A percentile compares a stretch with the other conserved stretches of the same genome.
Evolutionary conservation across 371 early-diverging fungal species (phyloP).

Genomic region (Zopfochytrium polystomum): DNA sequence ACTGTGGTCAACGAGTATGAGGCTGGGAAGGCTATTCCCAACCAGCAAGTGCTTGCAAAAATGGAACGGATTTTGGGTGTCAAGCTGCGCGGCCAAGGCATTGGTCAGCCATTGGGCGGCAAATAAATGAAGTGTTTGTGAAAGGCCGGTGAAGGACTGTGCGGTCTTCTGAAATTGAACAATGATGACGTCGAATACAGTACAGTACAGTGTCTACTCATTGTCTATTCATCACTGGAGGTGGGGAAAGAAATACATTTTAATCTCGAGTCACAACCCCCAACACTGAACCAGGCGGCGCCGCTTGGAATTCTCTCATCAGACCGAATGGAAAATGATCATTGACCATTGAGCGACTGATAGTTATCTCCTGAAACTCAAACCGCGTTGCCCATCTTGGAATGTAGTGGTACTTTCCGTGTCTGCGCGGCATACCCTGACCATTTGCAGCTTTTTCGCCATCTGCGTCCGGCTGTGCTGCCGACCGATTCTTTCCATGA

Average conservation of each 20-base stretch:
- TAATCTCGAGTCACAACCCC: constrained; percentile 26
- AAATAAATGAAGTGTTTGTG: too few relatives aligned
- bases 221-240: too few relatives aligned
- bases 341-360: constrained; percentile 34
- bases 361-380: constrained; percentile 37
- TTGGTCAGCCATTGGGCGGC: constrained; percentile 32
- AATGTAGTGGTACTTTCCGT: constrained; percentile 36
- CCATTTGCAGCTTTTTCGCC: background rate
- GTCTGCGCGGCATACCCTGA: constrained; percentile 3
- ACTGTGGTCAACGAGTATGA: constrained; percentile 82
- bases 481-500: too few relatives aligned
- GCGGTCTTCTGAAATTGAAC: too few relatives aligned
- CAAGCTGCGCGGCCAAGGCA: constrained; percentile 83
- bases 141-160: too few relatives aligned
- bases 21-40: constrained; percentile 76
- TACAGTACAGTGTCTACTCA: too few relatives aligned
- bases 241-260: too few relatives aligned
- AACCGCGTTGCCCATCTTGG: constrained; percentile 38
- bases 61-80: constrained; percentile 87
- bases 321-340: constrained; percentile 37
- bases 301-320: constrained; percentile 29
- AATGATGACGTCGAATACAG: too few relatives aligned
- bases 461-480: background rate
- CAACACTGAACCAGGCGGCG: constrained; percentile 25
- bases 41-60: constrained; percentile 88